Base-by-base conservation (phyloP, 805 yeast genomes). In the Candida sonorensis region DNA sequence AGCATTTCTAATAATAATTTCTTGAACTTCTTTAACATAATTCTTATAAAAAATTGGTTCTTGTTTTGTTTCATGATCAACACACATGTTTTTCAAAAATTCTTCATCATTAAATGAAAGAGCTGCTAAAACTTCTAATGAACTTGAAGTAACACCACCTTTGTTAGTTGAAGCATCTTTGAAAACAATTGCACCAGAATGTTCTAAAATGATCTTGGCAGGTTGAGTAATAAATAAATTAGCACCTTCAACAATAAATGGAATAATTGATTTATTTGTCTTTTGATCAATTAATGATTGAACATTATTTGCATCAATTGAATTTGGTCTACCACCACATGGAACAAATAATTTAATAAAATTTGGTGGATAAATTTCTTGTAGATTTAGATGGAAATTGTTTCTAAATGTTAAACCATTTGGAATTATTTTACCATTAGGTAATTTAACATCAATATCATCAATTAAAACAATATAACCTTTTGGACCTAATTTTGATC, bases 281-380 rank as follows among this genome's bases (percentile, higher is more conserved):
- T 76, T 76, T 25, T 66, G 67, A 57, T 82, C 85, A 45, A 92
- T 74, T 48, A 86, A 74, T 33, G 63, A 63, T 41, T 67, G 64
- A 37, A 88, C 92, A 50, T 83, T 92, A 58, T 77, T 80, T 42
- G 88, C 76, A 58, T 88, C 94, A 57, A 90, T 78, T 14, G 97
- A 94, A 48, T 84, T 90, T 38, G 98, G 98, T 63, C 98, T 81
- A 47, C 98, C 98, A 60, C 98, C 98, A 62, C 98, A 90, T 37
- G 98, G 98, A 26, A 88, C 97, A 62, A 92, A 88, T 53, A 90
- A 65, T 49, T 86, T 87, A 40, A 87, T 69, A 20, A 71, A 69
- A 27, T 74, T 71, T 17, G 45, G 36, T 25, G 73, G 75, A 50
- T 75, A 76, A 40, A 71, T 71, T 38, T 81, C 77, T 40, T 75